Conservation (phyloP, 768 basidiomycete genomes). For the Lepiota venenata region DNA sequence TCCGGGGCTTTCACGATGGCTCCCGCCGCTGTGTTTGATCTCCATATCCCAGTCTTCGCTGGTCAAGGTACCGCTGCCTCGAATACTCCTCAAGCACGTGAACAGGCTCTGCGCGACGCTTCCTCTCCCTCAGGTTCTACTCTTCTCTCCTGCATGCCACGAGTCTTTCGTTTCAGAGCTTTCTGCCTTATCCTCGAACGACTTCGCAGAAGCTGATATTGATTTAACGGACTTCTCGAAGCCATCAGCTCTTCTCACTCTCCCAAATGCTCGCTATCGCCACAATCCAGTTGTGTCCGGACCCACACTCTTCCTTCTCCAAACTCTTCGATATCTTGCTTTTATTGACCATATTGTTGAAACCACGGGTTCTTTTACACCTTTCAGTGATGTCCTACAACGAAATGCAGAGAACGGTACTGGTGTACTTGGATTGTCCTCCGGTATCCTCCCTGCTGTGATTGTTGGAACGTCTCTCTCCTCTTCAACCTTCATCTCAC, state of each 20-base stretch:
- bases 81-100: slow-evolving; percentile 26
- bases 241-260: slow-evolving; percentile 34
- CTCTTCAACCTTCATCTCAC: slow-evolving; percentile 37
- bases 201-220: slow-evolving; percentile 33
- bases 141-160: slow-evolving; percentile 48
- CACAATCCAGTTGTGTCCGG: slow-evolving; percentile 49
- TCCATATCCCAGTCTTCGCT: slow-evolving; percentile 49
- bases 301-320: slow-evolving; percentile 45
- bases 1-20: slow-evolving; percentile 22
- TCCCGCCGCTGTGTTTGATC: neutral
- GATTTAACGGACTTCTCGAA: slow-evolving; percentile 41
- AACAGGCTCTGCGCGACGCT: slow-evolving; percentile 39
- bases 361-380: slow-evolving; percentile 11
- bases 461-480: slow-evolving; percentile 43
- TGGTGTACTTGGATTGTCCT: slow-evolving; percentile 53
- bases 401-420: slow-evolving; percentile 28
- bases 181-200: slow-evolving; percentile 34
- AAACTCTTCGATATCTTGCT: slow-evolving; percentile 50
- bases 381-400: slow-evolving; percentile 27
- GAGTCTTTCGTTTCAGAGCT: slow-evolving; percentile 49
- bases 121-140: slow-evolving; percentile 36
- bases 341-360: slow-evolving; percentile 26
- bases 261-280: slow-evolving; percentile 29
- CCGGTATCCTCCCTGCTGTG: slow-evolving; percentile 52
- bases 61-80: slow-evolving; percentile 48